Evolutionary conservation across 1,284 basidiomycete species (phyloP), one percentile per base, ranked within the genome.

Genomic region (Cutaneotrichosporon mucoides): DNA sequence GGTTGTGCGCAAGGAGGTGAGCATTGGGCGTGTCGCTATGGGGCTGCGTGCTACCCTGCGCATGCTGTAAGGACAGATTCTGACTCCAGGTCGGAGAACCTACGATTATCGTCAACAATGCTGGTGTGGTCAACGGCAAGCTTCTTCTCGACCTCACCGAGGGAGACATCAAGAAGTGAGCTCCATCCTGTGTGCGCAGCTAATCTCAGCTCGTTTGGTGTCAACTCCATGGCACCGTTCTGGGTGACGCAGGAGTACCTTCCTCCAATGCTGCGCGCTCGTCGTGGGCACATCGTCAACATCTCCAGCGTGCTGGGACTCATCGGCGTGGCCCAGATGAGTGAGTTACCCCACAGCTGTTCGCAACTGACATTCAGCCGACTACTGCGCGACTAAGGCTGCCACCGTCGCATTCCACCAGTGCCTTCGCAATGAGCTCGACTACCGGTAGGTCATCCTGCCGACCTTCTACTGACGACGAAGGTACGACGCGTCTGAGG

Each of bases 81-180:
- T 51, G 15, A 49, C 53, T 33, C n/a, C 68, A 92, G 89, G 81
- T 94, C 55, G 92, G 92, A 6, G 83, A 89, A 55, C 90, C 92
- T 1, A 95, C 95, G 0, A 84, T 98, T 37, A 79, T 99, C 12
- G 82, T 99, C 70, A 98, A 98, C 79, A 98, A 97, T 70, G 95
- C 95, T 1, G 95, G 93, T n/a, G 85, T 97, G 56, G 90, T 90
- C 37, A 88, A 93, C 76, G 92, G 93, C 36, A 93, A 92, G 70
- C 80, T 87, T 0, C 79, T 98, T 33, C 79, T 93, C 4, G 92
- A 94, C 69, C 81, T 97, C 53, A 81, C 80, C 1, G 82, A 88
- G 1, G 82, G 84, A 47, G 93, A 98, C 69, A 77, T 98, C 43
- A 80, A 85, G 64, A 86, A 89, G 92, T 94, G 69, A 66, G 87